Conservation (phyloP, 805 yeast species). For the Hyphopichia homilentoma region DNA sequence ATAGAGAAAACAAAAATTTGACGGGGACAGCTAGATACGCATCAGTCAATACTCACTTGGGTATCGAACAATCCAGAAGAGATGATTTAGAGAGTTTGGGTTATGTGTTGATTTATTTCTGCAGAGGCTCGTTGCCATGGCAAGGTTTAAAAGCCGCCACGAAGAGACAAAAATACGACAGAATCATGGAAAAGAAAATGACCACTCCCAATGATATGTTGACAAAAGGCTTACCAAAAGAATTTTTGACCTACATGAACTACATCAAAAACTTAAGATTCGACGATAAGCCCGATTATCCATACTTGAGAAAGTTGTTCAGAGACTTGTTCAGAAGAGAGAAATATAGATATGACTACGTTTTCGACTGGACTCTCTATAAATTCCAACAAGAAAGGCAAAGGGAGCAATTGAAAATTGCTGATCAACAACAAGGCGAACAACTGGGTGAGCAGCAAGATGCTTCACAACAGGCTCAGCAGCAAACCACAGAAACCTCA, state of each 20-base stretch:
- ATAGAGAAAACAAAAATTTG: slow-evolving; percentile 91
- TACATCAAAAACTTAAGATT: slow-evolving; percentile 88
- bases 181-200: slow-evolving; percentile 93
- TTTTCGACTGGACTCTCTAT: slow-evolving; percentile 95
- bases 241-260: slow-evolving; percentile 81
- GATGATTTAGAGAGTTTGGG: slow-evolving; percentile 96
- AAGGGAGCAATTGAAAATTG: slow-evolving; percentile 36
- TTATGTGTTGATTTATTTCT: slow-evolving; percentile 88
- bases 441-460: slow-evolving; percentile 9
- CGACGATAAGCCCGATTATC: slow-evolving; percentile 95
- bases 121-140: slow-evolving; percentile 97
- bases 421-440: slow-evolving; percentile 20
- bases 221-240: slow-evolving; percentile 89
- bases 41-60: slow-evolving; percentile 90
- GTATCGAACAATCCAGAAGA: slow-evolving; percentile 94
- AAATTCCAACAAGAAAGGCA: slow-evolving; percentile 64
- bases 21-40: slow-evolving; percentile 99
- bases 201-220: slow-evolving; percentile 81
- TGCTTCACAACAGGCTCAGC: slow-evolving; percentile 8
- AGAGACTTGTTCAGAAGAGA: slow-evolving; percentile 86
- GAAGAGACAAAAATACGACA: slow-evolving; percentile 93
- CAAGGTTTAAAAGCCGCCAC: slow-evolving; percentile 97
- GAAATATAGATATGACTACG: slow-evolving; percentile 87
- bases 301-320: slow-evolving; percentile 80
- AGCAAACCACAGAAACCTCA: slow-evolving; percentile 9